A percentile compares a stretch with the other conserved stretches of the same genome.
Conservation (phyloP, 768 basidiomycete species). For the Mycena floridula region DNA sequence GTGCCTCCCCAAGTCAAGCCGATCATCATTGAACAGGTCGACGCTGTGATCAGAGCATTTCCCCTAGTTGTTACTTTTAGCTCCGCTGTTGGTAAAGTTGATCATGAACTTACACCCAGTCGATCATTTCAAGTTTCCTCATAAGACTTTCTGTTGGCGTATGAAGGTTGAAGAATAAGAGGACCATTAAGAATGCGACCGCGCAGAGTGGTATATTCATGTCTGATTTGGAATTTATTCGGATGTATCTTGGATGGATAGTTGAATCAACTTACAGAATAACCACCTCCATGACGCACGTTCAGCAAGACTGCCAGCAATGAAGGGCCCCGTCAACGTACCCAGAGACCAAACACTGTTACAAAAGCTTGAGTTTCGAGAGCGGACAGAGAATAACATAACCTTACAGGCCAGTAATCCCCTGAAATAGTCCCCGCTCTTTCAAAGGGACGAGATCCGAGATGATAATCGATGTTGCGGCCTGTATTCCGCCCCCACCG, state of each 20-base stretch:
- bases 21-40: not conserved
- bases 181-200: slow-evolving; percentile 4
- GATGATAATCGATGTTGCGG: slow-evolving; percentile 24
- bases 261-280: slow-evolving; percentile 13
- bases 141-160: slow-evolving; percentile 2
- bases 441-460: slow-evolving; percentile 32
- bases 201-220: slow-evolving; percentile 9
- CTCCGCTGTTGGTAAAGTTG: not conserved
- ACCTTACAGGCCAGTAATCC: too few species aligned
- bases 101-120: not conserved
- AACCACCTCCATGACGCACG: slow-evolving; percentile 18
- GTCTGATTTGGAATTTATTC: slow-evolving; percentile 2
- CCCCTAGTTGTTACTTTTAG: not conserved
- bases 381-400: too few species aligned
- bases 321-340: slow-evolving; percentile 14
- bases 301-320: slow-evolving; percentile 16
- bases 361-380: too few species aligned
- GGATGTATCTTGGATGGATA: not conserved
- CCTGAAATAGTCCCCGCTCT: slow-evolving; percentile 27
- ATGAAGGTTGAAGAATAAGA: slow-evolving; percentile 3
- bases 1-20: not conserved
- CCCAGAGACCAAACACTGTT: slow-evolving; percentile 21
- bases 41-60: not conserved
- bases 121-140: not conserved
- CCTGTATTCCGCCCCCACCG: slow-evolving; percentile 22